Evolutionary conservation across 2,329 filamentous ascomycete species (phyloP), one percentile per base, ranked within the genome.

Genomic region (Xylariaceae sp.): DNA sequence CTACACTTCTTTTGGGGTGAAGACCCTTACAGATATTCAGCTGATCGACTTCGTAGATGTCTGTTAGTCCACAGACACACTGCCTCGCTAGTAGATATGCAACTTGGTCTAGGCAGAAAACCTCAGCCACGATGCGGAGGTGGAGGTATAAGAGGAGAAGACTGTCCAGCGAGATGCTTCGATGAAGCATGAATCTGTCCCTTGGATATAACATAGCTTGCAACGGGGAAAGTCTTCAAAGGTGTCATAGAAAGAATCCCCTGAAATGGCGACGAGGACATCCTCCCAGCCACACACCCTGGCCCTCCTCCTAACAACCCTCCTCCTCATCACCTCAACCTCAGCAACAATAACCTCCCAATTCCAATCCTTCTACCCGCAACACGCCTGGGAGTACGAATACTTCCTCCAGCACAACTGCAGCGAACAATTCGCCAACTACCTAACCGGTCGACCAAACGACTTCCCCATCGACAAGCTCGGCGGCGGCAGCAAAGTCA

Each of bases 331-430:
- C n/a, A 18, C 56, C 8, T 55, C 58, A 11, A 48, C 53, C 11
- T 53, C 53, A 3, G 58, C 53, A 13, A 7, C 50, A 6, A 35
- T 61, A 44, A 58, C 61, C 3, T 61, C 50, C 13, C 63, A 67
- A 57, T 69, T 68, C 51, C 62, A 64, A 51, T 10, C 63, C 23
- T 68, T 64, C 57, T 68, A 66, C 15, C 57, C 60, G 1, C 63
- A 67, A 55, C 60, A 67, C 30, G 62, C 60, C 13, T 6, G 13
- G 17, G 59, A 64, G 23, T 69, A 64, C 51, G 58, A 60, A 9
- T 58, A 59, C 23, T 56, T 66, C 52, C 55, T 64, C 9, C 59
- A 63, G 1, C 3, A 62, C 18, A 65, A 68, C 35, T 68, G 67
- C 63, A 63, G 47, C 35, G 47, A 60, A 34, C 30, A 67, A 37